Evolutionary conservation across 768 basidiomycete species (phyloP).

Genomic region (Russula earlei): DNA sequence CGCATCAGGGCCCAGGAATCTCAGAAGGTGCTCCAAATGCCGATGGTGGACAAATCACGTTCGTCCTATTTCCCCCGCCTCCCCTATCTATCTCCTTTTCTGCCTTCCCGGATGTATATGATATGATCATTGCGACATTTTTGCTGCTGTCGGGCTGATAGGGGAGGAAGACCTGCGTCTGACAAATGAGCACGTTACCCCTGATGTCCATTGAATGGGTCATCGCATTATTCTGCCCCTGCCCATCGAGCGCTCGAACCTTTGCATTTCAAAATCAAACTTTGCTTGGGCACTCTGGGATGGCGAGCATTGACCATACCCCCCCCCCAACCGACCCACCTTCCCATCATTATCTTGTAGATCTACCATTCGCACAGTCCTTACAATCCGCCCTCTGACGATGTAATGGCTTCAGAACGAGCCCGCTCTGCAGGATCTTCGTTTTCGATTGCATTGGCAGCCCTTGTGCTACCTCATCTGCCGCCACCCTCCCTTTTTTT

Average conservation of each 20-base stretch:
- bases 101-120: background rate
- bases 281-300: no score
- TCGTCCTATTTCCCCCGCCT: background rate
- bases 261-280: no score
- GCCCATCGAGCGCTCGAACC: no score
- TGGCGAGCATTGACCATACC: no score
- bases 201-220: no score
- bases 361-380: background rate
- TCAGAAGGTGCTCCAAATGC: background rate
- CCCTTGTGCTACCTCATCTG: background rate
- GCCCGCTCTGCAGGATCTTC: background rate
- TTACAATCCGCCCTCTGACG: background rate
- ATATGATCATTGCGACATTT: background rate
- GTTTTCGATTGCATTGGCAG: constrained; percentile 7
- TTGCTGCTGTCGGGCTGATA: background rate
- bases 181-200: background rate
- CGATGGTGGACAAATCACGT: background rate
- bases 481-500: no score
- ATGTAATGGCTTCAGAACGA: background rate
- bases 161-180: no score
- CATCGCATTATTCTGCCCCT: no score
- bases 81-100: background rate
- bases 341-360: background rate
- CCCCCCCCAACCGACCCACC: background rate
- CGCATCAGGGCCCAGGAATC: background rate